Evolutionary conservation across 2,329 filamentous ascomycete species (phyloP), one percentile per base, ranked within the genome.

Genomic region (Aquanectria penicillioides): DNA sequence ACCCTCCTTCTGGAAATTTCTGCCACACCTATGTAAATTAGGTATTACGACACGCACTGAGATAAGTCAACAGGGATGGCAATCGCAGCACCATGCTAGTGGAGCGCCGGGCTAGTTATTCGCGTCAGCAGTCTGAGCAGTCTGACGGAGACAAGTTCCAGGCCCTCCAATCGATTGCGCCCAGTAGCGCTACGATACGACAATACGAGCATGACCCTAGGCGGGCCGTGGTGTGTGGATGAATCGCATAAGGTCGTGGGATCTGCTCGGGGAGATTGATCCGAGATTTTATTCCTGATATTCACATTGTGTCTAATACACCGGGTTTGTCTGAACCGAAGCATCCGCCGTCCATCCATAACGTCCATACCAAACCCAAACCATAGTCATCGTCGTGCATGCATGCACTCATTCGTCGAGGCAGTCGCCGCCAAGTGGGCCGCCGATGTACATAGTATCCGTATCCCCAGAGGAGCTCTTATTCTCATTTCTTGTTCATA

Each of bases 401-500:
- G 69, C 66, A 60, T 66, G 66, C 56, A 70, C 22, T 62, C 61
- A 33, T 70, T 31, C 41, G 48, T 41, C 31, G 25, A 23, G 9
- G 15, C 18, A 9, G 17, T 37, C 44, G 34, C 28, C n/a, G 55
- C 62, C 49, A 18, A 10, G 8, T 28, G 8, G 15, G 13, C 17
- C 41, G 51, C 34, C 12, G 11, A n/a, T n/a, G n/a, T n/a, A n/a
- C n/a, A n/a, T n/a, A n/a, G n/a, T n/a, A n/a, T n/a, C n/a, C n/a
- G n/a, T n/a, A n/a, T n/a, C n/a, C n/a, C n/a, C n/a, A n/a, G 20
- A 23, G 26, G 33, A 23, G 50, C 22, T 34, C n/a, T 25, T 77
- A 12, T 46, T 52, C 53, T 67, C 60, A 68, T 60, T 71, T 70
- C 71, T 89, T 86, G 80, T 92, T 92, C 74, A 92, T 68, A 69